Evolutionary conservation across 306 rosid genomes (phyloP).

Genomic region (Ormosia semicastrata): DNA sequence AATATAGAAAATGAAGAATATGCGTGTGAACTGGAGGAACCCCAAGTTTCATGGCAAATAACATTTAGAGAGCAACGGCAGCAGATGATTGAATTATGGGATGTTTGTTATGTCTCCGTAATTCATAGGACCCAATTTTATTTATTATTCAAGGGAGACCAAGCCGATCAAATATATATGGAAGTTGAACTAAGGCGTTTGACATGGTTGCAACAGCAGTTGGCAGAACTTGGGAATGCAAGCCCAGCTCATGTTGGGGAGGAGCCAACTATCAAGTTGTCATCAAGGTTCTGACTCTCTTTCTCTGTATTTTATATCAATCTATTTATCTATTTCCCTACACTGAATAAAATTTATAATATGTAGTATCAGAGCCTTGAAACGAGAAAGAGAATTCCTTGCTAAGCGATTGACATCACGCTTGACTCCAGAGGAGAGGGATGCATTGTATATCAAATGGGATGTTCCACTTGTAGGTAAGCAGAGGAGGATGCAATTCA

Average conservation of each 20-base stretch:
- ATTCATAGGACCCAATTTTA: conserved; percentile 96
- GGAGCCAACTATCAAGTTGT: conserved; percentile 73
- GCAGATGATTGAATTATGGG: conserved; percentile 91
- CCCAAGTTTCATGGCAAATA: conserved; percentile 80
- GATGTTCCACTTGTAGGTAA: conserved; percentile 94
- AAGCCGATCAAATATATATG: conserved; percentile 91
- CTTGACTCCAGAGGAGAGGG: conserved; percentile 81
- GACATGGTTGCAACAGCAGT: conserved; percentile 92
- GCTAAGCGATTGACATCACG: conserved; percentile 89
- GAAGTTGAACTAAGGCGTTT: conserved; percentile 96
- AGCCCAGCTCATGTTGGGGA: conserved; percentile 91
- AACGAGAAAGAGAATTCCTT: conserved; percentile 89
- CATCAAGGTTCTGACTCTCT: conserved; percentile 71
- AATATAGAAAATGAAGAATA: conserved; percentile 63
- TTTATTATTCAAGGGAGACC: conserved; percentile 90
- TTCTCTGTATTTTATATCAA: background rate
- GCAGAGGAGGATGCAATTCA: conserved; percentile 82
- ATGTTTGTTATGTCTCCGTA: conserved; percentile 83
- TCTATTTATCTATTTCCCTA: too few species aligned
- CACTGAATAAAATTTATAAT: background rate
- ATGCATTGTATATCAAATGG: conserved; percentile 81
- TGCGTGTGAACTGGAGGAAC: conserved; percentile 52
- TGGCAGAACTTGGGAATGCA: conserved; percentile 84
- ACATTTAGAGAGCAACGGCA: conserved; percentile 80
- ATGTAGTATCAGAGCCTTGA: conserved; percentile 77